A percentile compares a stretch with the other conserved stretches of the same genome.
phyloP scores from a whole-genome alignment of 805 yeast genomes.

The Isabelozyma pseudorhagii region DNA sequence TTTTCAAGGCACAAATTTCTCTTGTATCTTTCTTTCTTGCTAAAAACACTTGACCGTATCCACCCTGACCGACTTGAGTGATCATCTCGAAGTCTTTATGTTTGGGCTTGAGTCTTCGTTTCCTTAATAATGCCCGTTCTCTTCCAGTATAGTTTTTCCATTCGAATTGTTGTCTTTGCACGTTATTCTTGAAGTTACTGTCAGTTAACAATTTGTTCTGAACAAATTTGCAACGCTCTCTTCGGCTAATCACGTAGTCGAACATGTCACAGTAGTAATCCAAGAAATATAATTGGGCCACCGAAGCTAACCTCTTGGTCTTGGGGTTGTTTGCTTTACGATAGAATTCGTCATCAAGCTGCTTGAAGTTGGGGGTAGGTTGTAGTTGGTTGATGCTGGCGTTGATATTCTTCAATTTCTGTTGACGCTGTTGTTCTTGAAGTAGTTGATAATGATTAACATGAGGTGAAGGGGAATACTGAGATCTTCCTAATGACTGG shows the following conservation, averaged over 20 bases:
- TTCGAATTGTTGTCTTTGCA: conserved; percentile 37
- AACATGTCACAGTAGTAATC: conserved; percentile 96
- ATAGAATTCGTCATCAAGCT: conserved; percentile 45
- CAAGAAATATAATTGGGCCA: conserved; percentile 88
- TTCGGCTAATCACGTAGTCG: conserved; percentile 84
- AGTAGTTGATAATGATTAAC: conserved; percentile 6
- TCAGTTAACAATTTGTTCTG: conserved; percentile 53
- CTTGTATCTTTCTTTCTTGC: conserved; percentile 92
- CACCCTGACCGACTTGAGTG: conserved; percentile 99
- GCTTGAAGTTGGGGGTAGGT: conserved; percentile 11
- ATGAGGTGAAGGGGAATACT: too few relatives aligned
- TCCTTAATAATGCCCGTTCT: conserved; percentile 81
- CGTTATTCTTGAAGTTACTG: conserved; percentile 36
- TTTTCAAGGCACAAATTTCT: conserved; percentile 93
- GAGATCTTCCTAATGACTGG: too few relatives aligned
- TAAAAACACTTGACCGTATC: conserved; percentile 97
- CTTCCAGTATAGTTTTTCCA: conserved; percentile 81
- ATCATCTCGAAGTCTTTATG: conserved; percentile 95
- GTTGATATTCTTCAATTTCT: conserved; percentile 13
- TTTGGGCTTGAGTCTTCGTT: conserved; percentile 86
- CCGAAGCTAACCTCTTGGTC: conserved; percentile 82
- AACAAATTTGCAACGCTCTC: conserved; percentile 76
- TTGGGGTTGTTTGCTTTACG: conserved; percentile 64
- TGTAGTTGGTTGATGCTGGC: conserved; percentile 32
- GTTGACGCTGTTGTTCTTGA: conserved; percentile 8